Evolutionary conservation across 768 basidiomycete genomes (phyloP), one percentile per base, ranked within the genome.

Genomic region (Chalciporus piperatus): DNA sequence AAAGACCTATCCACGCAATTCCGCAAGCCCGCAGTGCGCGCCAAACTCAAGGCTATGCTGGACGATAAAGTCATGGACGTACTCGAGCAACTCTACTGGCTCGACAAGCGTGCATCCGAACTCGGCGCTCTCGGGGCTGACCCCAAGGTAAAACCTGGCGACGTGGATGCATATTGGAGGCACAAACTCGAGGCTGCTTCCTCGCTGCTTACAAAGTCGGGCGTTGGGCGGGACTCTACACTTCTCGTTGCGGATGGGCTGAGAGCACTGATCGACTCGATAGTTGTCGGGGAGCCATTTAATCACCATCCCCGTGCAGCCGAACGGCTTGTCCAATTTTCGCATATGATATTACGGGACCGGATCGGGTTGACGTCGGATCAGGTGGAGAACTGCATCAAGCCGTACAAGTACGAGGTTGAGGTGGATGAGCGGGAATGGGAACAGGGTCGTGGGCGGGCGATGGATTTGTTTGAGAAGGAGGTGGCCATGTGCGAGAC

Each of bases 381-480:
- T 67, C 96, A 98, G 72, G 96, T 99, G 14, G 97, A 99, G 76
- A 99, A 98, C 69, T 96, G 92, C 70, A 98, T 99, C 77, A 99
- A 99, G 72, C 97, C 96, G 25, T 98, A 84, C 80, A 99, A 99
- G 75, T 96, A 97, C 64, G 96, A 98, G 64, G 86, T 98, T 23
- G 97, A 99, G 66, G 88, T 98, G 13, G 94, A 98, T 56, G 79
- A 82, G 13, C 75, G 86, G 38, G 97, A 99, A 68, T 99, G 97
- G 97, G 90, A 92, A 59, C 64, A 75, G 2, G 97, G 97, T 1
- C 75, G 95, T 44, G 79, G 78, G 59, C 75, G 82, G 45, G 82
- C 92, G 1, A 79, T 92, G 50, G 81, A 82, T 48, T 73, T 95
- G 59, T 89, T 96, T 59, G 87, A 92, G 71, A 83, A 82, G 62